Conservation (phyloP, 768 basidiomycete genomes). For the Floccularia luteovirens region DNA sequence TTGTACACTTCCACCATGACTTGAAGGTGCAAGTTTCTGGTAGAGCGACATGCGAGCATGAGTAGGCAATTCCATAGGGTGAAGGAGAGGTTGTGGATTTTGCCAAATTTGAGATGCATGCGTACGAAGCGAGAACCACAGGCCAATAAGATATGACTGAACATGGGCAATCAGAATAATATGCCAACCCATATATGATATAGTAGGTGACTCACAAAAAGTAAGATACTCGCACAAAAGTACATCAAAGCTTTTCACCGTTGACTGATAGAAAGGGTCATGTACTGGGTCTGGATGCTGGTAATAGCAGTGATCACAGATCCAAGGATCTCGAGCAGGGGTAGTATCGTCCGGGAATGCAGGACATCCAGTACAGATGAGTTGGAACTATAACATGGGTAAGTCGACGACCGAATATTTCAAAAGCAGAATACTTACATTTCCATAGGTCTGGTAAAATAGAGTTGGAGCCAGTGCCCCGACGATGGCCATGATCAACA, state of each 20-base stretch:
- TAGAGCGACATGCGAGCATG: constrained; percentile 57
- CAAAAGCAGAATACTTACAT: constrained; percentile 67
- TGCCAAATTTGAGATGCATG: constrained; percentile 99
- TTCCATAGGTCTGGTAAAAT: constrained; percentile 98
- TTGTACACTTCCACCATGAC: constrained; percentile 13
- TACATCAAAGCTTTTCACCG: constrained; percentile 95
- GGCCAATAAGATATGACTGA: constrained; percentile 92
- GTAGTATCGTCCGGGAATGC: constrained; percentile 19
- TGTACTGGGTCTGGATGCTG: constrained; percentile 87
- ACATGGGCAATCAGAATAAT: constrained; percentile 4
- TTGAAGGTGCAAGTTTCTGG: constrained; percentile 43
- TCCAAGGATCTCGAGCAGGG: constrained; percentile 56
- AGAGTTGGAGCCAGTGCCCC: constrained; percentile 91
- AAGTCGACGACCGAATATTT: background rate
- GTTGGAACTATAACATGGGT: constrained; percentile 60
- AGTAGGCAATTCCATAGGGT: constrained; percentile 52
- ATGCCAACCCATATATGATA: background rate
- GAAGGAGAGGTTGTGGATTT: constrained; percentile 82
- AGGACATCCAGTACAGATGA: constrained; percentile 80
- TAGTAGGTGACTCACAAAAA: constrained; percentile 59
- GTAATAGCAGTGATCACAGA: constrained; percentile 90
- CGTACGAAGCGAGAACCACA: constrained; percentile 98
- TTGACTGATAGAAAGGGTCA: constrained; percentile 95
- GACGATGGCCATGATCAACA: constrained; percentile 99
- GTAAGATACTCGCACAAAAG: constrained; percentile 83